Evolutionary conservation across 768 basidiomycete genomes (phyloP), one percentile per base, ranked within the genome.

Genomic region (Lentinula guzmanii): DNA sequence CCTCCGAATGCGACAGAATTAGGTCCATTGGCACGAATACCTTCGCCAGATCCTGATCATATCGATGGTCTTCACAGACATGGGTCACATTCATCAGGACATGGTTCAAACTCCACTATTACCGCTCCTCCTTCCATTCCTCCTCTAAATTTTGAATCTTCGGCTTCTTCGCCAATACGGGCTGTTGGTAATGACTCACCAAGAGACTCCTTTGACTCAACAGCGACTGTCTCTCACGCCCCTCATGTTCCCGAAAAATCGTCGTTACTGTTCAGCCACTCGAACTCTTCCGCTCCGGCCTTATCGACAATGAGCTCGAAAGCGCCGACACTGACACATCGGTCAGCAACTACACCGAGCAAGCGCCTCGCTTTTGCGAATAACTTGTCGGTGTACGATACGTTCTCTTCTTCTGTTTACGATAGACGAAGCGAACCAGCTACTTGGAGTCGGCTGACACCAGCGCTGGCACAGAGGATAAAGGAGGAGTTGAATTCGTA

Each of bases 401-500:
- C 96, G n/a, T 98, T 97, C 79, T 86, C 93, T 50, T 74, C 92
- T 21, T 79, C 84, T 35, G 89, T 93, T 63, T 99, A 99, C 75
- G 96, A 99, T 75, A 82, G 97, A 58, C 81, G 95, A 68, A 94
- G 93, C 66, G 96, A 98, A 74, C 94, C 93, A 21, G 95, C 95
- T 52, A 98, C 96, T 31, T 98, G 95, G 87, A 98, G 95, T 75
- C 84, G 92, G 43, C 76, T 99, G 68, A 99, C 97, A 57, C 97
- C 96, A 48, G 87, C 90, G 61, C 78, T 98, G 68, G 96, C 96
- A 43, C 93, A 98, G 79, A 83, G 89, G 68, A 98, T 99, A 74
- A 99, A 99, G 82, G 94, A 96, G 76, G 93, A 96, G 76, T 79
- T 99, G 57, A 99, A 99, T 75, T 93, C 93, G 60, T 98, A 92